Evolutionary conservation across 495 filamentous ascomycete species (phyloP), one percentile per base, ranked within the genome.

Genomic region (Polyplosphaeria fusca): DNA sequence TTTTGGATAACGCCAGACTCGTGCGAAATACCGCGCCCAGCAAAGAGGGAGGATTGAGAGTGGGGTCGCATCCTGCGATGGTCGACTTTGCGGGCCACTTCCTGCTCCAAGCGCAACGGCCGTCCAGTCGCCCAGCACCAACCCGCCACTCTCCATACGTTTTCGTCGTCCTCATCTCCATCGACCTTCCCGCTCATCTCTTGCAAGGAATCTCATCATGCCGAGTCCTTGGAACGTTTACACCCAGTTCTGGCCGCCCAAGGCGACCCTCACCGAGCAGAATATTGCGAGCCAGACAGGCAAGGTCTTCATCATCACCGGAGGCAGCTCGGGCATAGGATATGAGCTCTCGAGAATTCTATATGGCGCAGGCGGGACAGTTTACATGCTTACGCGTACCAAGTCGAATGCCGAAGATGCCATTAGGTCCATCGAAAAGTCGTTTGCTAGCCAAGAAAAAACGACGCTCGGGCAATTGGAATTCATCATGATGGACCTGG

Each of bases 401-500:
- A 26, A 39, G 16, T 39, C 25, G 4, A 47, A 52, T 23, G 26
- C n/a, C 26, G 23, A 23, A 18, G 22, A 20, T 1, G 56, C 56
- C 2, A 53, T 52, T 27, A 26, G 20, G 11, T 5, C 13, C 1
- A 60, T 52, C 39, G 11, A 52, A 12, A 14, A 54, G 16, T 7
- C 40, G 7, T 47, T 19, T 32, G 26, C 35, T 1, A 19, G n/a
- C 32, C 9, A 5, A 9, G 16, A 19, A 2, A 20, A 11, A 5
- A 22, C 44, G 5, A 2, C 3, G 5, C 12, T 24, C 2, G 47
- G 56, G 2, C 3, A 5, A 18, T 25, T 84, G 2, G 48, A 70
- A 0, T 79, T 71, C 56, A 70, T 81, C 2, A 50, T 62, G 14
- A 64, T 84, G 9, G 63, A 75, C 5, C 74, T 84, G 0, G 61